Evolutionary conservation across 192 early-diverging fungal genomes (phyloP), one percentile per base, ranked within the genome.

Genomic region (Martensiomyces pterosporus): DNA sequence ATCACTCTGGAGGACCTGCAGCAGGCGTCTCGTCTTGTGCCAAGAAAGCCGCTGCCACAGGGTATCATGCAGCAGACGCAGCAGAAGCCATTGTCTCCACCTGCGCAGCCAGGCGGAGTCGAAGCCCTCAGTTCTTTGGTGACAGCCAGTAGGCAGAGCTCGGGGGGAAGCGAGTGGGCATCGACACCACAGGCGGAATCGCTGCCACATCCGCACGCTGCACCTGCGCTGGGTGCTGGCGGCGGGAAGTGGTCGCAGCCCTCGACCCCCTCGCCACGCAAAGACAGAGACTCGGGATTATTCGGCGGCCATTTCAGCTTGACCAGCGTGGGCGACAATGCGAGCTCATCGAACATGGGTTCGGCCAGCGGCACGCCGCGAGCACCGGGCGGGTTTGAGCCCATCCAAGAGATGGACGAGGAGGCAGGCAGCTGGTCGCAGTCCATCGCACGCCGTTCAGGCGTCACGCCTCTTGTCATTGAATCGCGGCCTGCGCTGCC

Each of bases 1-100:
- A 66, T 65, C 6, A 66, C 69, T 13, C 57, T 73, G 6, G 69
- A 73, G 15, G 69, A 65, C 35, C 19, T 73, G 50, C 57, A 55
- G 54, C 58, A 34, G 25, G 40, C 66, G 3, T 60, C 63, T 27
- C 63, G 69, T 25, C 51, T 47, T 51, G 48, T 51, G 15, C 67
- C 60, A 18, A 60, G 41, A 0, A 27, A 21, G 9, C 23, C 26
- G 8, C 18, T 22, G 15, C 7, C 19, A 18, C 47, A 38, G 21
- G 8, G 1, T 24, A 18, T 7, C 43, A 24, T 22, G 37, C 16
- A 32, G 22, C 18, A 18, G 4, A 24, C 3, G 43, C 51, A 14
- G 49, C 37, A 18, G 2, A 3, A 23, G 43, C 15, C 13, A 32
- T 7, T 25, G 26, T 15, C n/a, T 14, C 9, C 0, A 0, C 22